Base-by-base conservation (phyloP, 805 yeast genomes). In the Teunomyces funiuensis region DNA sequence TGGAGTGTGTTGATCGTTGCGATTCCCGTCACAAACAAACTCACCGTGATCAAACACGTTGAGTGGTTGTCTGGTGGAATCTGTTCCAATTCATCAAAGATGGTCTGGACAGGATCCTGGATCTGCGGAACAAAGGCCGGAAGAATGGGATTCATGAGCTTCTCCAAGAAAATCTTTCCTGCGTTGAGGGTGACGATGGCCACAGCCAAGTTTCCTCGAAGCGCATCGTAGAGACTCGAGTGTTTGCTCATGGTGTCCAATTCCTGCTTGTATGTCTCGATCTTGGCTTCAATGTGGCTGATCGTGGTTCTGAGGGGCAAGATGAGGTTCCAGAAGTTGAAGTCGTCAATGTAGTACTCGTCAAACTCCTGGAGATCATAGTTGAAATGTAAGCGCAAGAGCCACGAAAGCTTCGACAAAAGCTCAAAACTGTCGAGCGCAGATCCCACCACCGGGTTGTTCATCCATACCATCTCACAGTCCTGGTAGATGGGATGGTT, bases 391-490 rank as follows among this genome's bases (percentile, higher is more conserved):
- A 43, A 31, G 18, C 63, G 43, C n/a, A 66, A 49, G 11, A 71
- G 44, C 67, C 68, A 71, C 0, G 65, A 50, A 9, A 69, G 50
- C 43, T 73, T 72, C 18, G 71, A 64, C 9, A 63, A 29, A 27
- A 64, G 51, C 37, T 69, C 74, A 42, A 65, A 62, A 23, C 66
- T 61, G 20, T 59, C 66, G 3, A 56, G 47, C 1, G 71, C 60
- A 5, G 71, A 63, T 1, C 74, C 74, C 7, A 65, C 43, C 0
- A 69, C 62, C 0, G 74, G 74, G 43, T 69, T 66, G 41, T 68
- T 69, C 71, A 68, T 65, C 73, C 73, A 69, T n/a, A 51, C 50
- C n/a, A 61, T 63, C 10, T 57, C 60, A 44, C 67, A 58, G 19
- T 59, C 53, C 29, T 48, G 47, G 44, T 62, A 68, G 3, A 73